A percentile compares a stretch with the other conserved stretches of the same genome.
Evolutionary conservation across 2,329 filamentous ascomycete species (phyloP).

Genomic region (Aspergillus piperis): DNA sequence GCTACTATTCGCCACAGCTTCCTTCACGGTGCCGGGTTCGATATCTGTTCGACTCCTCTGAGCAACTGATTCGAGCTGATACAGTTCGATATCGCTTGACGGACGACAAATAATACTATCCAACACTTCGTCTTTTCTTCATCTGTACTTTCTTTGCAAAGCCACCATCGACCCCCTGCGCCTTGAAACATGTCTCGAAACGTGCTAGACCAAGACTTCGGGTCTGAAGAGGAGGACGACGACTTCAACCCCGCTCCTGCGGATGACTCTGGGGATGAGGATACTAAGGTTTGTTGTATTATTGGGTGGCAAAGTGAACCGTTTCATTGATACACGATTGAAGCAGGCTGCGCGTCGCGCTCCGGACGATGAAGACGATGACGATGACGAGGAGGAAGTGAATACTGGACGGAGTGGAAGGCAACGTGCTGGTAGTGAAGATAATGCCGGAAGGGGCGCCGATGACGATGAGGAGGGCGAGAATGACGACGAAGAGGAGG

Average conservation of each 20-base stretch:
- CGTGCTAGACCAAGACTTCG: slow-evolving; percentile 54
- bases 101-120: neutral
- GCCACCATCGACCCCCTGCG: neutral
- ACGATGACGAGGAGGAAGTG: slow-evolving; percentile 51
- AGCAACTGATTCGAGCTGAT: neutral
- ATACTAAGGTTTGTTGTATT: slow-evolving; percentile 39
- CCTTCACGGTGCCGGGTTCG: neutral
- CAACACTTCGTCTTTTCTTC: neutral
- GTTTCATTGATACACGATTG: slow-evolving; percentile 22
- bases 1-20: neutral
- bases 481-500: slow-evolving; percentile 39
- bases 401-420: slow-evolving; percentile 26
- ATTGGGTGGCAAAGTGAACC: slow-evolving; percentile 13
- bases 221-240: slow-evolving; percentile 71
- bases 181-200: slow-evolving; percentile 41
- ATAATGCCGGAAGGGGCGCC: slow-evolving; percentile 41
- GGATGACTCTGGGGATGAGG: slow-evolving; percentile 72
- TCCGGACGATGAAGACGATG: slow-evolving; percentile 43
- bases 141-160: neutral
- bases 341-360: slow-evolving; percentile 29
- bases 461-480: slow-evolving; percentile 44
- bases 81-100: neutral
- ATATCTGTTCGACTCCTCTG: neutral
- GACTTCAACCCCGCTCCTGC: slow-evolving; percentile 85
- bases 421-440: slow-evolving; percentile 39